phyloP scores from a whole-genome alignment of 2,329 filamentous ascomycete genomes.

The Aspergillus novoparasiticus region DNA sequence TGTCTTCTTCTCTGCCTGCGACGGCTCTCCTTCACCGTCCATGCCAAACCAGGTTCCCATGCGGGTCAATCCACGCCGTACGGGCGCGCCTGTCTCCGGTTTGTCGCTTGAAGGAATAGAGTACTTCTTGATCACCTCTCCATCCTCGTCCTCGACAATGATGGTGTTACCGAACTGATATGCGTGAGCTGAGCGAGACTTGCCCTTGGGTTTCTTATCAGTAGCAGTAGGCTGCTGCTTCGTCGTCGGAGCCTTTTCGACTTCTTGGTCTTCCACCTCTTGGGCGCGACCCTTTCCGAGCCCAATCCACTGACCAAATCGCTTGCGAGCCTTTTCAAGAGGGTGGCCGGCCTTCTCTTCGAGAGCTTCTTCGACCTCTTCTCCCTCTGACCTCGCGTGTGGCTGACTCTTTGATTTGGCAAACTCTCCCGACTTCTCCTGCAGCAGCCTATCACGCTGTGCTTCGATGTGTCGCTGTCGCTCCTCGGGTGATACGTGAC shows the following conservation, averaged over 20 bases:
- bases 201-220: slow-evolving; percentile 29
- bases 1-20: slow-evolving; percentile 31
- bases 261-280: slow-evolving; percentile 28
- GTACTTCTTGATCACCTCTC: slow-evolving; percentile 70
- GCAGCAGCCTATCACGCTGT: slow-evolving; percentile 56
- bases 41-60: slow-evolving; percentile 63
- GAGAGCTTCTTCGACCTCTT: slow-evolving; percentile 43
- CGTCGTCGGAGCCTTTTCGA: slow-evolving; percentile 22
- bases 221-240: slow-evolving; percentile 20
- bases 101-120: slow-evolving; percentile 55
- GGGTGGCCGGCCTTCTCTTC: slow-evolving; percentile 38
- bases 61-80: slow-evolving; percentile 56
- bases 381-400: slow-evolving; percentile 48
- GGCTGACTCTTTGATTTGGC: slow-evolving; percentile 50
- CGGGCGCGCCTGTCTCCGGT: slow-evolving; percentile 38
- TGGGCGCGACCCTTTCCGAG: slow-evolving; percentile 38
- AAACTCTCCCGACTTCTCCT: slow-evolving; percentile 50
- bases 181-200: slow-evolving; percentile 61
- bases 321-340: slow-evolving; percentile 47
- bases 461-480: slow-evolving; percentile 59
- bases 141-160: slow-evolving; percentile 69
- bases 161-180: slow-evolving; percentile 73
- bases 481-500: slow-evolving; percentile 56
- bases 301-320: slow-evolving; percentile 50
- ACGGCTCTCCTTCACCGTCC: slow-evolving; percentile 36